Percentiles rank a stretch among this genome's conserved stretches.
Conservation (phyloP, 2,329 filamentous ascomycete species). For the Calonectria henricotiae region DNA sequence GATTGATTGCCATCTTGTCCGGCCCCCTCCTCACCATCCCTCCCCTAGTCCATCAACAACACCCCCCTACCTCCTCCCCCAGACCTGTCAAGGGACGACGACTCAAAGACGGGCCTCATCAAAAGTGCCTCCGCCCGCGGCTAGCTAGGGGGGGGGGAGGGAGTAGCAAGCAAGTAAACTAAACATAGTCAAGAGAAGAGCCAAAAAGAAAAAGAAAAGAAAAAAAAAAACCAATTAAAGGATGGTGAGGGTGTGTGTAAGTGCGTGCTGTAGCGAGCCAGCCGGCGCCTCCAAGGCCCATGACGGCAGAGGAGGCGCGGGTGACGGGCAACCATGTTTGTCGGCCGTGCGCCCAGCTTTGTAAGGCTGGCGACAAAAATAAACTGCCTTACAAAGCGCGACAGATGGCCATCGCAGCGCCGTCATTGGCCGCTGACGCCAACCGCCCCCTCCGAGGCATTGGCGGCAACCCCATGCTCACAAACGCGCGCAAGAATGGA, state of each 20-base stretch:
- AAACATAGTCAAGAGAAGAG: neutral
- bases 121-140: conserved; percentile 18
- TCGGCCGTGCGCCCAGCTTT: conserved; percentile 34
- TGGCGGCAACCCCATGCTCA: conserved; percentile 19
- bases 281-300: neutral
- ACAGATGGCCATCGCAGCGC: conserved; percentile 33
- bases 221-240: too few species aligned
- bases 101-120: conserved; percentile 24
- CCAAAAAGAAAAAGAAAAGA: neutral
- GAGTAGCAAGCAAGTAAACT: neutral
- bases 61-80: neutral
- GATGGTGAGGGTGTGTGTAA: conserved; percentile 20
- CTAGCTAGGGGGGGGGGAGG: neutral
- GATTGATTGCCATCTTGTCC: neutral
- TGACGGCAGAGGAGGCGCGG: conserved; percentile 17
- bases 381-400: conserved; percentile 36
- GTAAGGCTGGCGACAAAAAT: conserved; percentile 35
- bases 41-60: neutral
- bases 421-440: conserved; percentile 18
- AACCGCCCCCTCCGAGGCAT: conserved; percentile 6
- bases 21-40: neutral
- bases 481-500: conserved; percentile 27
- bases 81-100: conserved; percentile 3
- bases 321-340: conserved; percentile 16
- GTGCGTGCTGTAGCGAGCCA: conserved; percentile 5